A percentile compares a stretch with the other conserved stretches of the same genome.
These are phyloP conservation scores for Phialophora expanda DNA, from an alignment of 2,329 filamentous ascomycete genomes.

Conservation along the genomic window DNA sequence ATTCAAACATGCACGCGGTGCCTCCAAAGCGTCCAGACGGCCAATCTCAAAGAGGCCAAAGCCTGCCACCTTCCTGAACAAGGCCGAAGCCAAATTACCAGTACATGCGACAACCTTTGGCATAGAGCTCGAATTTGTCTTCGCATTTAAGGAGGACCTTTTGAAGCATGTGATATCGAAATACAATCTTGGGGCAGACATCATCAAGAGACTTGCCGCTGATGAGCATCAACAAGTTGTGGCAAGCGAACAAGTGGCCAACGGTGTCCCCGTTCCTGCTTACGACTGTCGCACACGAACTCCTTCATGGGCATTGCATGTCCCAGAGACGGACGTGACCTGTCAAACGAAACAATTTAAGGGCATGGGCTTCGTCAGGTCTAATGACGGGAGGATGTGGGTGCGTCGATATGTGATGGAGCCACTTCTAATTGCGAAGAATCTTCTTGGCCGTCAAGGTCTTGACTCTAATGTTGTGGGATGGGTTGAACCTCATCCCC, in stretches of 20 bases:
- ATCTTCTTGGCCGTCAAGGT: slow-evolving; percentile 12
- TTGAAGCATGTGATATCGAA: slow-evolving; percentile 20
- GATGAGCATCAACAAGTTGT: slow-evolving; percentile 24
- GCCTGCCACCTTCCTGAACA: background rate
- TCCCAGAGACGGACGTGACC: slow-evolving; percentile 21
- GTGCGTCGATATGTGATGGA: slow-evolving; percentile 33
- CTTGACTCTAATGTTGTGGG: slow-evolving; percentile 29
- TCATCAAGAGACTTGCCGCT: slow-evolving; percentile 20
- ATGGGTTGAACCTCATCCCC: slow-evolving; percentile 18
- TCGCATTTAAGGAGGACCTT: slow-evolving; percentile 30
- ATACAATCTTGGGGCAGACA: slow-evolving; percentile 23
- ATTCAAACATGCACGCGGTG: background rate
- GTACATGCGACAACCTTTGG: slow-evolving; percentile 28
- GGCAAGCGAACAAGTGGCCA: background rate
- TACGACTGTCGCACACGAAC: slow-evolving; percentile 21
- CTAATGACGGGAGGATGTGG: slow-evolving; percentile 13
- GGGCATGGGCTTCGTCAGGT: slow-evolving; percentile 15
- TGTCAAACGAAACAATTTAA: slow-evolving; percentile 10
- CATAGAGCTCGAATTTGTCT: slow-evolving; percentile 33
- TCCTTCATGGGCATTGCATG: slow-evolving; percentile 33
- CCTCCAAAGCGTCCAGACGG: background rate
- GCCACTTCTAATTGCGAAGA: slow-evolving; percentile 30
- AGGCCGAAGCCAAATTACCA: background rate
- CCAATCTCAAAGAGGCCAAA: background rate
- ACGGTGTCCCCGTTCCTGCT: slow-evolving; percentile 11